Conservation (phyloP, 495 filamentous ascomycete species). For the Articulospora tetracladia region DNA sequence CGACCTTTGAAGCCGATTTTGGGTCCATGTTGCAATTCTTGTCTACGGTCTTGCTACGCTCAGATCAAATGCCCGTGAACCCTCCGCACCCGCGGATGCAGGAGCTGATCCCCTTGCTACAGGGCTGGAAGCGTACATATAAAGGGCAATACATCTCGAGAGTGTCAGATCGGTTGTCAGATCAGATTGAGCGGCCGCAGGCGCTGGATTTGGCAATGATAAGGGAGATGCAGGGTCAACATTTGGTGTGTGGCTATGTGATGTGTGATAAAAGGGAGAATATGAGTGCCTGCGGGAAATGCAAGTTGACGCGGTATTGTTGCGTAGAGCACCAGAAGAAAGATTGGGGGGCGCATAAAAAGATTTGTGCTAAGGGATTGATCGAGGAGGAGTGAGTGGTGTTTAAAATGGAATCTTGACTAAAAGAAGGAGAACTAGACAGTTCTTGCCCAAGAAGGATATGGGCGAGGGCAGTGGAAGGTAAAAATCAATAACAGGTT, state of each 20-base stretch:
- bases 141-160: neutral
- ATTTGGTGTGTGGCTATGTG: conserved; percentile 1
- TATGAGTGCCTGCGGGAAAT: conserved; percentile 1
- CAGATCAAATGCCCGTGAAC: neutral
- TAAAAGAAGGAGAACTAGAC: no score
- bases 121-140: neutral
- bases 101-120: neutral
- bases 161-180: conserved; percentile 1
- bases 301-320: conserved; percentile 5
- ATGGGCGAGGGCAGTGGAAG: no score
- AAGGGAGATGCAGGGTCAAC: neutral
- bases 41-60: neutral
- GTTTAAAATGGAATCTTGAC: no score
- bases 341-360: conserved; percentile 3
- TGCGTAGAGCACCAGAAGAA: conserved; percentile 2
- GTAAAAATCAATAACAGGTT: no score
- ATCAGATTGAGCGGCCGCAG: neutral
- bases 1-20: conserved; percentile 2
- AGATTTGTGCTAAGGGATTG: conserved; percentile 4
- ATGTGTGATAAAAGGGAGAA: neutral
- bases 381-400: neutral
- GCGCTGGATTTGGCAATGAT: neutral
- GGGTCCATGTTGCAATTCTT: conserved; percentile 5
- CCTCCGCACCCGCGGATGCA: neutral
- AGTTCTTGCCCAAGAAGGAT: no score